Evolutionary conservation across 2,329 filamentous ascomycete species (phyloP), one percentile per base, ranked within the genome.

Genomic region (Trichoderma atrobrunneum): DNA sequence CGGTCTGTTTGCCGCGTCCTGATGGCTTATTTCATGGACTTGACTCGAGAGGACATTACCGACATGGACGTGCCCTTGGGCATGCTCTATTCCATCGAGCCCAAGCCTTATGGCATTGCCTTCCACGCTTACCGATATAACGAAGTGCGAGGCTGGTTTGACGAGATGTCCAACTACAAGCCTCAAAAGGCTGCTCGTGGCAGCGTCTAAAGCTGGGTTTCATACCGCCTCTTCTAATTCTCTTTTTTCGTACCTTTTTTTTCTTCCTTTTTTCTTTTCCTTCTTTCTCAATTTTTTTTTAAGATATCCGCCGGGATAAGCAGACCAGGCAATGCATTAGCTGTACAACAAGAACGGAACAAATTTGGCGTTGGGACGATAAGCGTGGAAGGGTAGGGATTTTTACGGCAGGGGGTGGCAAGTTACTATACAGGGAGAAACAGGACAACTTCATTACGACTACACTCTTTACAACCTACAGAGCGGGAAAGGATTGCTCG

Each of bases 101-200:
- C 96, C 39, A 98, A 98, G 86, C 96, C 96, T 1, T 99, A 99
- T 76, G 96, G 96, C 16, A 95, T 98, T 72, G 95, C 97, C 73
- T 98, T 98, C 84, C 95, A 97, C 80, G 95, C 94, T 0, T 99
- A 97, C 85, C 89, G 91, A 73, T 99, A 97, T 84, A 93, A 97
- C 79, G 89, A 93, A 74, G 85, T 87, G 3, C 88, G 84, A 24
- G 90, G 92, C 74, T 94, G 91, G 87, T 99, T 99, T 77, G 90
- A 96, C 72, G 91, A 96, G 79, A 83, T 97, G 60, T 92, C 91
- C n/a, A 87, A 95, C 78, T 98, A 96, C 82, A 90, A 92, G 81
- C 88, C 96, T 34, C 88, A 88, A 74, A 87, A 88, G 74, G 81
- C 81, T 39, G 74, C 80, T 32, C 79, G 81, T 28, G 78, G 79